A percentile compares a stretch with the other conserved stretches of the same genome.
phyloP scores from a whole-genome alignment of 2,329 filamentous ascomycete genomes.

The Phoma sp. region DNA sequence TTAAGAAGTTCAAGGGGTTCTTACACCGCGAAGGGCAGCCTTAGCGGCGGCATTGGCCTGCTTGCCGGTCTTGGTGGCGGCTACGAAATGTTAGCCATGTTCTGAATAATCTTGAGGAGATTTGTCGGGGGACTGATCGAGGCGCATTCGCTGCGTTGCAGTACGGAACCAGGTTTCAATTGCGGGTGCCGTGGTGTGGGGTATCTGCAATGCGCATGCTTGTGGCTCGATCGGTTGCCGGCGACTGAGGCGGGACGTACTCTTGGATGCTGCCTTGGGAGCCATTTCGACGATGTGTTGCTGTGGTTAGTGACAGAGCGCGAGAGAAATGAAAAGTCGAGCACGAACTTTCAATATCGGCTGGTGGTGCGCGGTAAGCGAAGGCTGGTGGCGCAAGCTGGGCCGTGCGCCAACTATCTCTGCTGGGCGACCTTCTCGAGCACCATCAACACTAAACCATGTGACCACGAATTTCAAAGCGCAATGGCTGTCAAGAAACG shows the following conservation, averaged over 20 bases:
- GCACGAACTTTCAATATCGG: slow-evolving; percentile 21
- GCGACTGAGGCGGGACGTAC: slow-evolving; percentile 32
- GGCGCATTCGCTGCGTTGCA: slow-evolving; percentile 30
- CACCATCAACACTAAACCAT: slow-evolving; percentile 5
- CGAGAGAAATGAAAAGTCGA: slow-evolving; percentile 29
- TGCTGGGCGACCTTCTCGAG: background rate
- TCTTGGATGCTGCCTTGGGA: slow-evolving; percentile 47
- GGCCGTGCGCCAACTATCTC: slow-evolving; percentile 2
- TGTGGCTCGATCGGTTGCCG: slow-evolving; percentile 17
- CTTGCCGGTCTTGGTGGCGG: slow-evolving; percentile 66
- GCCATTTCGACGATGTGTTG: slow-evolving; percentile 49
- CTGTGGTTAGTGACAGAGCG: slow-evolving; percentile 40
- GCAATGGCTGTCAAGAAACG: slow-evolving; percentile 45
- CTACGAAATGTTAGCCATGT: slow-evolving; percentile 44
- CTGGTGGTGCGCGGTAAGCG: slow-evolving; percentile 23
- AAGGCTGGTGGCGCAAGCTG: slow-evolving; percentile 6
- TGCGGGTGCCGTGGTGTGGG: slow-evolving; percentile 13
- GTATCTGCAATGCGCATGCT: slow-evolving; percentile 13
- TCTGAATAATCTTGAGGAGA: slow-evolving; percentile 5
- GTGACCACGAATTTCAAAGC: slow-evolving; percentile 2
- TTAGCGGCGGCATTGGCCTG: slow-evolving; percentile 94
- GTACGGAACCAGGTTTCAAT: slow-evolving; percentile 13
- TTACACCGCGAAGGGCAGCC: slow-evolving; percentile 93
- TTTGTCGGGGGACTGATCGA: slow-evolving; percentile 21
- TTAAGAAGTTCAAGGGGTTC: slow-evolving; percentile 53